These are phyloP conservation scores for Pythium rhizo-oryzae DNA, from an alignment of 352 stramenopile species.

Conservation along the genomic window DNA sequence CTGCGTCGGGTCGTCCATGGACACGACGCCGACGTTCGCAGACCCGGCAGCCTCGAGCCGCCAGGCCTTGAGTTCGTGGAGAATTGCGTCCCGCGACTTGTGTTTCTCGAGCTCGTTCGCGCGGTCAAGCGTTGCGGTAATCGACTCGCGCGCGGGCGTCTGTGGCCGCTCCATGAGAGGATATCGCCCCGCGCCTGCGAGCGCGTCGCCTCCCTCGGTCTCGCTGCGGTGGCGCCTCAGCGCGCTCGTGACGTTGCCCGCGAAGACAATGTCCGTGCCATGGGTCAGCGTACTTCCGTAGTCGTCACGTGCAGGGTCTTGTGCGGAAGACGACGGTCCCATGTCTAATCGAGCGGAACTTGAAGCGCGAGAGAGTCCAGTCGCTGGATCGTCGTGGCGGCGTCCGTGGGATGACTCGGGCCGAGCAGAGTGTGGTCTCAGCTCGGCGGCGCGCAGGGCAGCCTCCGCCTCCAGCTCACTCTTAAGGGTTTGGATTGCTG, in stretches of 20 bases:
- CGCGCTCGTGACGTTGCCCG: constrained; percentile 86
- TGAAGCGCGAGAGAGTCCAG: neutral
- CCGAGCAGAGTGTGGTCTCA: neutral
- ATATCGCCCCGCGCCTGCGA: neutral
- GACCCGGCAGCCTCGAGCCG: constrained; percentile 55
- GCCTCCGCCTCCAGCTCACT: constrained; percentile 20
- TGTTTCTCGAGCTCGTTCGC: constrained; percentile 68
- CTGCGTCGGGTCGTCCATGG: constrained; percentile 21
- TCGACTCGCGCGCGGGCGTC: constrained; percentile 68
- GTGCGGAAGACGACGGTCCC: neutral
- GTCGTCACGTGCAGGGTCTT: constrained; percentile 35
- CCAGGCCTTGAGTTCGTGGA: constrained; percentile 70
- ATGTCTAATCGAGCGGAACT: constrained; percentile 8
- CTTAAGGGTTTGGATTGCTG: constrained; percentile 38
- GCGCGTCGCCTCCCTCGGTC: constrained; percentile 34
- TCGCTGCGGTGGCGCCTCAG: constrained; percentile 73
- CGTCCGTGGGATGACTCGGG: constrained; percentile 25
- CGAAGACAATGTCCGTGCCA: constrained; percentile 87
- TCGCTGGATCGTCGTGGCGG: neutral
- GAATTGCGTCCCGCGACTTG: constrained; percentile 64
- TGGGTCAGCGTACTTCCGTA: constrained; percentile 85
- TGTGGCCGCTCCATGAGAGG: constrained; percentile 43
- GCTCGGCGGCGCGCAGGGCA: neutral
- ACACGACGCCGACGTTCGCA: constrained; percentile 40
- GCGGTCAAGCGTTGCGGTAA: constrained; percentile 79